Evolutionary conservation across 2,329 filamentous ascomycete genomes (phyloP).

Genomic region (Ceratocystis cubensis): DNA sequence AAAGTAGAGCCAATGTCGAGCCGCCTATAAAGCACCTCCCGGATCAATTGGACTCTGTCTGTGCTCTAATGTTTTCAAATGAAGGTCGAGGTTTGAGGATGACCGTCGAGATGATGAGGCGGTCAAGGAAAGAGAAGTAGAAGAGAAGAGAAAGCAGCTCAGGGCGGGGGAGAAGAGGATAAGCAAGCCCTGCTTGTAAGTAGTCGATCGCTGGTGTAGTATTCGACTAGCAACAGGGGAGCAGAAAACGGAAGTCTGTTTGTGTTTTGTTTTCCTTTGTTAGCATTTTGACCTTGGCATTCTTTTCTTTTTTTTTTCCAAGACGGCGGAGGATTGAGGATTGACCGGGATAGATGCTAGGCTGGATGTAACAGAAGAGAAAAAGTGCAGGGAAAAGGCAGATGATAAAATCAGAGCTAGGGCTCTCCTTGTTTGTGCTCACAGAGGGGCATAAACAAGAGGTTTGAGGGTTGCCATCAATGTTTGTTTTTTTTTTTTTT

Average conservation of each 20-base stretch:
- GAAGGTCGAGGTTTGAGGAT: background rate
- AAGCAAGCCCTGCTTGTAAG: conserved; percentile 2
- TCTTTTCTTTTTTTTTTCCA: background rate
- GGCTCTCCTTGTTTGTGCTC: background rate
- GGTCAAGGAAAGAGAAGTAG: background rate
- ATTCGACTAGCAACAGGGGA: background rate
- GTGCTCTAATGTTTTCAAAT: background rate
- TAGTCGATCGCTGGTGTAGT: background rate
- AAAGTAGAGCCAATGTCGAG: background rate
- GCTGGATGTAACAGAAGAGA: conserved; percentile 3
- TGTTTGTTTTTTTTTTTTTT: background rate
- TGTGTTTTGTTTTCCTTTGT: conserved; percentile 9
- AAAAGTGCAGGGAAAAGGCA: background rate
- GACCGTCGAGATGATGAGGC: conserved; percentile 4
- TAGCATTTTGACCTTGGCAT: background rate
- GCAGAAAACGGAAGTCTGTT: conserved; percentile 4
- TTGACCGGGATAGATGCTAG: conserved; percentile 3
- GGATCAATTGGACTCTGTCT: background rate
- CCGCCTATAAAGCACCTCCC: background rate
- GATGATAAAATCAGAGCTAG: background rate
- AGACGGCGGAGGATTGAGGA: conserved; percentile 5
- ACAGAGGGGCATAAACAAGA: background rate
- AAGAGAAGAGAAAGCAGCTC: background rate
- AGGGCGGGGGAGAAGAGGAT: background rate
- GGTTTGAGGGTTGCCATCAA: background rate